phyloP scores from a whole-genome alignment of 2,329 filamentous ascomycete genomes.

The Coniochaeta pulveracea region DNA sequence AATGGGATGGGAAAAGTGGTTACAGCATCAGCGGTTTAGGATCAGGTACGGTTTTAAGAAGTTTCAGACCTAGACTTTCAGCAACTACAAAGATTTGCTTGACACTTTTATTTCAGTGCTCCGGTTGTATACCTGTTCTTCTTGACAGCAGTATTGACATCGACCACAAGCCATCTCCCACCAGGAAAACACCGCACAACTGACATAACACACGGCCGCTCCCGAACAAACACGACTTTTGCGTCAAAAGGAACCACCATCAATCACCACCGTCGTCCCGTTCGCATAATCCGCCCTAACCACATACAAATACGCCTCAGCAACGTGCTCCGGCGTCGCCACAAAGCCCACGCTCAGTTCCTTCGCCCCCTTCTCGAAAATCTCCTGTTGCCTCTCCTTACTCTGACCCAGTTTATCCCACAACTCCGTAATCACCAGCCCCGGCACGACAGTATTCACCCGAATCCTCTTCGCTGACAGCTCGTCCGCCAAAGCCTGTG shows the following conservation, averaged over 20 bases:
- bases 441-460: conserved; percentile 21
- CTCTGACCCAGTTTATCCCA: conserved; percentile 18
- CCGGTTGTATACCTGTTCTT: too few relatives aligned
- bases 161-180: not conserved
- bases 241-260: too few relatives aligned
- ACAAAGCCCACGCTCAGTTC: conserved; percentile 16
- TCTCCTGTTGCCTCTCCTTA: conserved; percentile 15
- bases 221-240: too few relatives aligned
- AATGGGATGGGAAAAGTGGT: too few relatives aligned
- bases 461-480: conserved; percentile 15
- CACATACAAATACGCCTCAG: conserved; percentile 18
- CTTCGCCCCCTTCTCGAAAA: conserved; percentile 11
- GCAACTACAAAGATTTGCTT: too few relatives aligned
- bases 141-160: too few relatives aligned
- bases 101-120: too few relatives aligned
- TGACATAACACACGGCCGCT: too few relatives aligned
- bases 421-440: conserved; percentile 19
- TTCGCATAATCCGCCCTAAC: conserved; percentile 17
- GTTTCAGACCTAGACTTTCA: too few relatives aligned
- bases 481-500: conserved; percentile 16
- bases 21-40: too few relatives aligned
- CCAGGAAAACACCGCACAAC: not conserved
- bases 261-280: conserved; percentile 15
- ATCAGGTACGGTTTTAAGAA: too few relatives aligned
- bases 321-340: conserved; percentile 14